These are phyloP conservation scores for Diaporthe humulicola DNA, from an alignment of 2,329 filamentous ascomycete species.

Conservation along the genomic window DNA sequence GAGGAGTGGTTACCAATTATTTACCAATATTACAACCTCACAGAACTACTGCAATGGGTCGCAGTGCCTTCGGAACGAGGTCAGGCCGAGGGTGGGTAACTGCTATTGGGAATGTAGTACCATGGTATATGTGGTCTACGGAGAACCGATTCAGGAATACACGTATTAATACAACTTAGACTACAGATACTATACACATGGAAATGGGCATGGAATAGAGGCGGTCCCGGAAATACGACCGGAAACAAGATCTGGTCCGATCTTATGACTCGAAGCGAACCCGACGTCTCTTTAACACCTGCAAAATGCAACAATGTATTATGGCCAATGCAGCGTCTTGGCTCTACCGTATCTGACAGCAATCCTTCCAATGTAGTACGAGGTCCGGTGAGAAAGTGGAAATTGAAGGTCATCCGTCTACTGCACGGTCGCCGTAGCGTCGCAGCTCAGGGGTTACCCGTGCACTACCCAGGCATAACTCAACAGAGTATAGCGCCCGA, in stretches of 20 bases:
- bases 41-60: background rate
- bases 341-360: background rate
- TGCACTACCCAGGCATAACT: slow-evolving; percentile 9
- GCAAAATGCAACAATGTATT: background rate
- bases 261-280: background rate
- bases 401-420: slow-evolving; percentile 2
- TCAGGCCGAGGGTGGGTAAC: background rate
- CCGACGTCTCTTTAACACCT: background rate
- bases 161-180: background rate
- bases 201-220: background rate
- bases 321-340: background rate
- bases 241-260: background rate
- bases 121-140: no score
- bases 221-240: no score
- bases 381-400: background rate
- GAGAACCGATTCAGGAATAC: no score
- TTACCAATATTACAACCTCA: background rate
- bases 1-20: background rate
- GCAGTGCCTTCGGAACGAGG: background rate
- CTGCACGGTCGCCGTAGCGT: slow-evolving; percentile 2
- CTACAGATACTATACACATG: background rate
- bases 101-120: background rate
- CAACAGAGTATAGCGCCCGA: slow-evolving; percentile 7
- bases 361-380: background rate
- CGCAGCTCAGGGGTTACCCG: slow-evolving; percentile 20